Evolutionary conservation across 805 yeast species (phyloP).

Genomic region (Blastobotrys attinorum): DNA sequence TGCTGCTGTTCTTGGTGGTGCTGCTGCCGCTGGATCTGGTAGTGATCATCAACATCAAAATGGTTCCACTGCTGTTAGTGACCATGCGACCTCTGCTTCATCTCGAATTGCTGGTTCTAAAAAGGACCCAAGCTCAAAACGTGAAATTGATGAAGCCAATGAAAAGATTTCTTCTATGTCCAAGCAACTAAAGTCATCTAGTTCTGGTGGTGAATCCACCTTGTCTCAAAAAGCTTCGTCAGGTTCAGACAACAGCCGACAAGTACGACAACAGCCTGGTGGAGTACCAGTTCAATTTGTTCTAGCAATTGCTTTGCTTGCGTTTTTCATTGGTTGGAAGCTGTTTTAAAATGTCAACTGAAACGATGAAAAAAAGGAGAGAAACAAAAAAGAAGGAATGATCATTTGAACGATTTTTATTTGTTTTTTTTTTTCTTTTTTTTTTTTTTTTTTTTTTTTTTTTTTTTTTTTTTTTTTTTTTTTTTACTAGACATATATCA

Average conservation of each 20-base stretch:
- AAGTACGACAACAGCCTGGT: constrained; percentile 39
- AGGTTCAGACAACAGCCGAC: constrained; percentile 25
- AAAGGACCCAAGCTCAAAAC: background rate
- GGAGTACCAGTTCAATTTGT: constrained; percentile 53
- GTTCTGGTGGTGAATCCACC: background rate
- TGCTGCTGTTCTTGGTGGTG: constrained; percentile 2
- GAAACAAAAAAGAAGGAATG: background rate
- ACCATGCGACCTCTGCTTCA: background rate
- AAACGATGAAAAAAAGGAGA: no score
- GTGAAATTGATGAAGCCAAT: constrained; percentile 10
- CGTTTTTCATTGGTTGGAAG: constrained; percentile 62
- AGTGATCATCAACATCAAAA: background rate
- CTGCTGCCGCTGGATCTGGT: no score
- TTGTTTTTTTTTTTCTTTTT: background rate
- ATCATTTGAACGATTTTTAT: no score
- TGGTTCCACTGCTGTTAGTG: background rate
- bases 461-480: no score
- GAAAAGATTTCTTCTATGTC: constrained; percentile 12
- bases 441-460: no score
- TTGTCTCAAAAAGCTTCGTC: constrained; percentile 9
- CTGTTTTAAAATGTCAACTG: constrained; percentile 31
- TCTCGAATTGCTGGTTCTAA: background rate
- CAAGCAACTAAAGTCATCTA: constrained; percentile 13
- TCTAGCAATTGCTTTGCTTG: constrained; percentile 45
- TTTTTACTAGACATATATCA: no score